Conservation (phyloP, 495 filamentous ascomycete species). For the Penicillium goetzii region DNA sequence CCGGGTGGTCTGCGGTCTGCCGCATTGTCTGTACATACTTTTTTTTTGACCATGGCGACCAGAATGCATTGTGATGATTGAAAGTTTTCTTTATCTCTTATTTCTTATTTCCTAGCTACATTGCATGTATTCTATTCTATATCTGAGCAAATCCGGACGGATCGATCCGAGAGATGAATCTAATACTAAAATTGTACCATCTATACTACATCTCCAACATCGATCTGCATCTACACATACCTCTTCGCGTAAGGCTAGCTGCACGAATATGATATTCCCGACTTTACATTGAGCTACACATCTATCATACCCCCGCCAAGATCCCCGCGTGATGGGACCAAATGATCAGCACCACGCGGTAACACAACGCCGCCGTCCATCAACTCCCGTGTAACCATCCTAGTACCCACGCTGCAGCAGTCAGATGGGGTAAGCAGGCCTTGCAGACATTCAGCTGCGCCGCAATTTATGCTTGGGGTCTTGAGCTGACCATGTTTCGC, state of each 20-base stretch:
- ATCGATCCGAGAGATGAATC: background rate
- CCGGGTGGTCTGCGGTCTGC: conserved; percentile 10
- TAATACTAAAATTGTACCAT: background rate
- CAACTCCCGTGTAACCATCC: too few species aligned
- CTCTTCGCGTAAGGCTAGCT: background rate
- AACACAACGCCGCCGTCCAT: background rate
- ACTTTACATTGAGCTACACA: background rate
- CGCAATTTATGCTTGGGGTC: too few species aligned
- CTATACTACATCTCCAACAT: background rate
- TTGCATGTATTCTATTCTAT: background rate
- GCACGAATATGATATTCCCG: background rate
- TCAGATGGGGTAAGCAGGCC: too few species aligned
- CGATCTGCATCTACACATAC: background rate
- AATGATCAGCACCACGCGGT: background rate
- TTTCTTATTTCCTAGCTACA: background rate
- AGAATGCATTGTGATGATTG: conserved; percentile 19
- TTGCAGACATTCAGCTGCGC: too few species aligned
- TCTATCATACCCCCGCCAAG: background rate
- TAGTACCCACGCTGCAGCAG: background rate
- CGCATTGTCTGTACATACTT: conserved; percentile 22
- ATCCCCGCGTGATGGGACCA: background rate
- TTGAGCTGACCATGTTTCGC: too few species aligned
- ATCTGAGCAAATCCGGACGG: background rate
- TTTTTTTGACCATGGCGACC: conserved; percentile 8
- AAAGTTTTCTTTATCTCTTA: background rate